Conservation (phyloP, 148 eudicot species). For the Persicaria maculosa region DNA sequence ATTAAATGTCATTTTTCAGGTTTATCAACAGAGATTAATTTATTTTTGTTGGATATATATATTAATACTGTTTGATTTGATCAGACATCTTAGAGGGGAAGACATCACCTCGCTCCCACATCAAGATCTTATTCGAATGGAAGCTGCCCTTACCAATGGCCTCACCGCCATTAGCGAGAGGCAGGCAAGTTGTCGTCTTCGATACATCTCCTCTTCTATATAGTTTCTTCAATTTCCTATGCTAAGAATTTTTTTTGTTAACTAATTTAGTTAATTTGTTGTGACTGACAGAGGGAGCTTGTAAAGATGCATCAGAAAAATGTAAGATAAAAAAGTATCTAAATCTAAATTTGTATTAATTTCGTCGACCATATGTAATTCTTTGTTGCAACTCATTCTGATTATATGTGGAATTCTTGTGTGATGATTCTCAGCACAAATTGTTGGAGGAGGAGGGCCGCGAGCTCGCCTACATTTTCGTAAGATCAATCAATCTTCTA, state of each 20-base stretch:
- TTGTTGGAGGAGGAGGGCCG: constrained; percentile 50
- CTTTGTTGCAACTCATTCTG: neutral
- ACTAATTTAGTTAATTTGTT: neutral
- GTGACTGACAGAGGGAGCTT: constrained; percentile 43
- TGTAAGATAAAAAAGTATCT: constrained; percentile 25
- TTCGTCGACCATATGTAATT: too few relatives aligned
- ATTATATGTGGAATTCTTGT: neutral
- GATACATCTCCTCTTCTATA: neutral
- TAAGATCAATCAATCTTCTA: constrained; percentile 13
- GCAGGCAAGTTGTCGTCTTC: constrained; percentile 33
- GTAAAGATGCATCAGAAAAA: constrained; percentile 35
- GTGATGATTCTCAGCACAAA: constrained; percentile 23
- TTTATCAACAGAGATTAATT: too few relatives aligned
- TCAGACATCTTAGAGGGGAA: constrained; percentile 76
- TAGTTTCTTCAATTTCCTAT: neutral
- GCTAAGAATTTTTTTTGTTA: too few relatives aligned
- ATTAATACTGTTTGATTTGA: neutral
- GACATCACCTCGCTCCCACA: constrained; percentile 51
- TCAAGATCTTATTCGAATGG: constrained; percentile 56
- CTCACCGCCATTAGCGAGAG: constrained; percentile 29
- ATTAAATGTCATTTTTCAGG: neutral
- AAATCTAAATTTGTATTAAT: neutral
- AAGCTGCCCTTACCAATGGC: constrained; percentile 55
- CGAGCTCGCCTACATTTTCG: constrained; percentile 41
- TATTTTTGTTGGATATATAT: neutral